Conservation (phyloP, 2,329 filamentous ascomycete species). For the Cyphellophora europaea region DNA sequence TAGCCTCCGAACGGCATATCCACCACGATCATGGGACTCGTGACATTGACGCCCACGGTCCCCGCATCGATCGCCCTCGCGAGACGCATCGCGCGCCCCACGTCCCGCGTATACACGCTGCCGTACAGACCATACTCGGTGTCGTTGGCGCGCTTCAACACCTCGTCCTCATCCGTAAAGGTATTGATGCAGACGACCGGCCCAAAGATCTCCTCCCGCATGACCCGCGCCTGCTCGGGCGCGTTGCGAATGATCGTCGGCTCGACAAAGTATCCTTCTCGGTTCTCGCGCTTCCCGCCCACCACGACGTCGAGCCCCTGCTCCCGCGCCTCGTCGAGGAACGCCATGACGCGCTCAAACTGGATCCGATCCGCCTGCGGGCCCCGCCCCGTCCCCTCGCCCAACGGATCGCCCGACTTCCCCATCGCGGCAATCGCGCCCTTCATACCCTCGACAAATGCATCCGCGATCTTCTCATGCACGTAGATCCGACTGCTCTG, state of each 20-base stretch:
- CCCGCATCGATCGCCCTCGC: constrained; percentile 48
- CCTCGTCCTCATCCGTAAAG: constrained; percentile 55
- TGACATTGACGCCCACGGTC: constrained; percentile 51
- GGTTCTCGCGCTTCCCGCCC: constrained; percentile 33
- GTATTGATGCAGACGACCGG: constrained; percentile 55
- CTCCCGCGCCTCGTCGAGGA: constrained; percentile 47
- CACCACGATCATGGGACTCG: constrained; percentile 19
- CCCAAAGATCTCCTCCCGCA: constrained; percentile 52
- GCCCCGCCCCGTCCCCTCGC: constrained; percentile 43
- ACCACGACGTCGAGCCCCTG: constrained; percentile 44
- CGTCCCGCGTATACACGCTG: constrained; percentile 49
- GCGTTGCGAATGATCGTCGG: constrained; percentile 52
- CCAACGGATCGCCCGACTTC: constrained; percentile 22
- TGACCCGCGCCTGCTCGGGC: constrained; percentile 45
- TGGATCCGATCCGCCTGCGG: constrained; percentile 59
- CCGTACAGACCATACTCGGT: constrained; percentile 45
- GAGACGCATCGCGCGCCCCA: constrained; percentile 41
- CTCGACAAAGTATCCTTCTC: constrained; percentile 50
- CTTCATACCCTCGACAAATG: constrained; percentile 39
- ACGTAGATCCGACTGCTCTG: constrained; percentile 48
- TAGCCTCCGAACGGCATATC: constrained; percentile 27
- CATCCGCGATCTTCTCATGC: constrained; percentile 43
- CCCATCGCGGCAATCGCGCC: constrained; percentile 28
- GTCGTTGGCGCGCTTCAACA: constrained; percentile 46
- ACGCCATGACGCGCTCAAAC: constrained; percentile 48